Conservation (phyloP, 2,329 filamentous ascomycete genomes). For the Pseudogymnoascus pannorum region DNA sequence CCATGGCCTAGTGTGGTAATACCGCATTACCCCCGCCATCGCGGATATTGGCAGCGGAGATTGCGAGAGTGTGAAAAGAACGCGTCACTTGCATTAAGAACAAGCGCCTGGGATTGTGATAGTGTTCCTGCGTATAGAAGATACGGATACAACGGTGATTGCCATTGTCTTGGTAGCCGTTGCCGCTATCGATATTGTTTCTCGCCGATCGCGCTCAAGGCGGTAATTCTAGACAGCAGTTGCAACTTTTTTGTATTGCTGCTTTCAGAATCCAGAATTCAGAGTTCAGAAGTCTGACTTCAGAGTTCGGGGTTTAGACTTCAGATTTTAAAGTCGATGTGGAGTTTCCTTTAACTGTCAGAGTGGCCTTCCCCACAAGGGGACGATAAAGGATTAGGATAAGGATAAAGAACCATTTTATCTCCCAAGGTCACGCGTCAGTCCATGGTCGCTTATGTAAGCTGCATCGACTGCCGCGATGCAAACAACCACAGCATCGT, state of each 20-base stretch:
- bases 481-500: conserved; percentile 1
- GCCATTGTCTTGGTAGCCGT: neutral
- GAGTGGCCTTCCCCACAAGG: neutral
- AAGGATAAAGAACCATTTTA: neutral
- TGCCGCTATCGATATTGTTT: conserved; percentile 2
- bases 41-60: neutral
- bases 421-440: conserved; percentile 5
- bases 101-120: conserved; percentile 6
- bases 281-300: neutral
- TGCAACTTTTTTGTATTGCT: neutral
- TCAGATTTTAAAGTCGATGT: neutral
- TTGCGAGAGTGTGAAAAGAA: neutral
- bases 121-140: neutral
- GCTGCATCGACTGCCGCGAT: conserved; percentile 5
- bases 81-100: neutral
- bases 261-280: neutral
- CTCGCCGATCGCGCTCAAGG: neutral
- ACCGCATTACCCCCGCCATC: neutral
- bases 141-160: neutral
- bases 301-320: neutral
- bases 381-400: neutral
- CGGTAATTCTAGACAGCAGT: neutral
- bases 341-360: neutral
- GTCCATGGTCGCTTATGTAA: neutral
- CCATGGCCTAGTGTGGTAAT: conserved; percentile 1